These are phyloP conservation scores for Artemisia tridentata DNA, from an alignment of 129 eudicot species.

Conservation along the genomic window DNA sequence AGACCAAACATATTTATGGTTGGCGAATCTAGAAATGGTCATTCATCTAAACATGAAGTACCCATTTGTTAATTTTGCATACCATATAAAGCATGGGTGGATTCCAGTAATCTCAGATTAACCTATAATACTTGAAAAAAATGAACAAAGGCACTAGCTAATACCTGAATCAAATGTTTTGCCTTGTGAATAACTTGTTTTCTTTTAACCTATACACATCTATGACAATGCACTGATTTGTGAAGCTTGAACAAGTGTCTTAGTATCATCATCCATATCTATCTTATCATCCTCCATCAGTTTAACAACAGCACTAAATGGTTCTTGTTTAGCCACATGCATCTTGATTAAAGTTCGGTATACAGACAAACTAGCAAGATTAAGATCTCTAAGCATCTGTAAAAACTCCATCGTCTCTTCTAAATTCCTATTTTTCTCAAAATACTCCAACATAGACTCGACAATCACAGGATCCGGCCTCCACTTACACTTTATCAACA, in stretches of 20 bases:
- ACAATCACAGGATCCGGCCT: slow-evolving; percentile 44
- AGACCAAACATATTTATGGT: background rate
- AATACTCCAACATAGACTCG: slow-evolving; percentile 36
- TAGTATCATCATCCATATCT: slow-evolving; percentile 40
- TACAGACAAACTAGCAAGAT: slow-evolving; percentile 42
- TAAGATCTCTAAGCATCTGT: slow-evolving; percentile 35
- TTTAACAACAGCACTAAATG: slow-evolving; percentile 31
- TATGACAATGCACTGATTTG: background rate
- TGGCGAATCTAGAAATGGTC: background rate
- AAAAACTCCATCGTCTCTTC: slow-evolving; percentile 40
- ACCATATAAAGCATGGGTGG: background rate
- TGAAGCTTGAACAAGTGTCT: slow-evolving; percentile 27
- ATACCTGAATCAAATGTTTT: background rate
- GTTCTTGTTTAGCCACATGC: slow-evolving; percentile 26
- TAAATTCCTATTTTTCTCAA: slow-evolving; percentile 39
- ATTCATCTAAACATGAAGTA: background rate
- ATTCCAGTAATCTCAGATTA: background rate
- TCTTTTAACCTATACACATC: background rate
- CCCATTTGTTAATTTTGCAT: background rate
- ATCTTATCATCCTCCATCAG: slow-evolving; percentile 51
- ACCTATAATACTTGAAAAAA: background rate
- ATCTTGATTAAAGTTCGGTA: slow-evolving; percentile 37
- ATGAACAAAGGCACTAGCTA: background rate
- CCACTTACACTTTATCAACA: slow-evolving; percentile 41
- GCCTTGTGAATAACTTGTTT: background rate